phyloP scores from a whole-genome alignment of 2,329 filamentous ascomycete genomes.

The Colletotrichum lindemuthianum region DNA sequence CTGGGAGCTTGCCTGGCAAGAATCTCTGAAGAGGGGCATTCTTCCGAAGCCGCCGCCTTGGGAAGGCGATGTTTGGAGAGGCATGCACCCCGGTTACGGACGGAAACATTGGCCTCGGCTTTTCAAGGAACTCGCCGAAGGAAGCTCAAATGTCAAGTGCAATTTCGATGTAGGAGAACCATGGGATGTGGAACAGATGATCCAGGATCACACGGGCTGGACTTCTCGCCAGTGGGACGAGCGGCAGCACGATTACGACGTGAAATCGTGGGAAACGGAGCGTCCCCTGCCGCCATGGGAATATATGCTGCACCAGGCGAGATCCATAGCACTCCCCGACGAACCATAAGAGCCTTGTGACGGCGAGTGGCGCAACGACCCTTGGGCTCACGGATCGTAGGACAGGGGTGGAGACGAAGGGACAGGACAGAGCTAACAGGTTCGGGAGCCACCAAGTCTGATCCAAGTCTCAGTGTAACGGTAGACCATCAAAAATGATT shows the following conservation, averaged over 20 bases:
- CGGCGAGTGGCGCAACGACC: too few relatives aligned
- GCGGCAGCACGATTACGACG: background rate
- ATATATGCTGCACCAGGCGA: background rate
- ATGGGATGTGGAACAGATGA: background rate
- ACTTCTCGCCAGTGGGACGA: background rate
- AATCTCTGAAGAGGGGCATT: background rate
- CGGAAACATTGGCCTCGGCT: background rate
- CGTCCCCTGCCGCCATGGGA: constrained; percentile 1
- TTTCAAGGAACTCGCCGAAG: constrained; percentile 3
- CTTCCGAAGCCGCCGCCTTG: background rate
- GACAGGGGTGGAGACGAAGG: too few relatives aligned
- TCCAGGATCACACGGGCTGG: background rate
- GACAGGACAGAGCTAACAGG: too few relatives aligned
- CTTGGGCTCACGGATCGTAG: too few relatives aligned
- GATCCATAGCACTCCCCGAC: background rate
- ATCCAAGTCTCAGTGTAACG: too few relatives aligned
- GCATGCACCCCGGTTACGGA: background rate
- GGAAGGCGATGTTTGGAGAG: background rate
- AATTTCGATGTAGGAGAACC: constrained; percentile 19
- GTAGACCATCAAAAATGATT: too few relatives aligned
- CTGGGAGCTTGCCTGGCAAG: constrained; percentile 6
- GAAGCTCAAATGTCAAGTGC: background rate
- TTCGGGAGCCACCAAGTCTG: too few relatives aligned
- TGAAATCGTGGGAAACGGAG: constrained; percentile 1
- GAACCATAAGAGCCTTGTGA: background rate